Conservation (phyloP, 306 rosid genomes). For the Cicer yamashitae region DNA sequence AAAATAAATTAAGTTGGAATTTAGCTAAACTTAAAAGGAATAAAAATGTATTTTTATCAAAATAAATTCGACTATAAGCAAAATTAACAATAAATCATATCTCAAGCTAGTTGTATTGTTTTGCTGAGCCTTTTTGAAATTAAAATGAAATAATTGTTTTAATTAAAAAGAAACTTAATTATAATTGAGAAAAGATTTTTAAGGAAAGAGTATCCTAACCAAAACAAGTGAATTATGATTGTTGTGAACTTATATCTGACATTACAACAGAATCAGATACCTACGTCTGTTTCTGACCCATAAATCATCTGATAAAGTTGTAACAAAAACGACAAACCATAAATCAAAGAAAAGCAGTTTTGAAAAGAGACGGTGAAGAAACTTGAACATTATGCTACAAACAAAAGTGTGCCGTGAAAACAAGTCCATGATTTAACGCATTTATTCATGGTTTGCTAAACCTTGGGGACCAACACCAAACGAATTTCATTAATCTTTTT, state of each 20-base stretch:
- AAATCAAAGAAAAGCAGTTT: conserved; percentile 37
- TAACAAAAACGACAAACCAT: conserved; percentile 45
- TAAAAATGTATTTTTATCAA: no score
- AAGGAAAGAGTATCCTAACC: neutral
- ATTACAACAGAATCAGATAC: conserved; percentile 54
- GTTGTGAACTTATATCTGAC: conserved; percentile 24
- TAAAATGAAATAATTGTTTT: no score
- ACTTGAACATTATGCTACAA: conserved; percentile 33
- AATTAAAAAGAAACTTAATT: no score
- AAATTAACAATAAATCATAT: no score
- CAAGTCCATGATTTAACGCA: conserved; percentile 36
- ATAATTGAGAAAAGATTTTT: neutral
- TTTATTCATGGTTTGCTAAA: conserved; percentile 42
- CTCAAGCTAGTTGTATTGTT: no score
- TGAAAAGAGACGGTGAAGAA: conserved; percentile 23
- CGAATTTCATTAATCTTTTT: conserved; percentile 13
- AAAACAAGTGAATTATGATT: conserved; percentile 34
- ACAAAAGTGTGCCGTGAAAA: conserved; percentile 52
- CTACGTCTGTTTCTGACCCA: conserved; percentile 54
- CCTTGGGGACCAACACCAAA: conserved; percentile 58
- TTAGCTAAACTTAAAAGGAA: no score
- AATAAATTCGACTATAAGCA: no score
- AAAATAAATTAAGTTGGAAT: no score
- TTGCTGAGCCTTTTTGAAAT: no score
- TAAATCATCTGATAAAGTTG: conserved; percentile 45